Percentiles rank a stretch among this genome's conserved stretches.
Evolutionary conservation across 1,284 basidiomycete genomes (phyloP).

Genomic region (Sutorius eximius): DNA sequence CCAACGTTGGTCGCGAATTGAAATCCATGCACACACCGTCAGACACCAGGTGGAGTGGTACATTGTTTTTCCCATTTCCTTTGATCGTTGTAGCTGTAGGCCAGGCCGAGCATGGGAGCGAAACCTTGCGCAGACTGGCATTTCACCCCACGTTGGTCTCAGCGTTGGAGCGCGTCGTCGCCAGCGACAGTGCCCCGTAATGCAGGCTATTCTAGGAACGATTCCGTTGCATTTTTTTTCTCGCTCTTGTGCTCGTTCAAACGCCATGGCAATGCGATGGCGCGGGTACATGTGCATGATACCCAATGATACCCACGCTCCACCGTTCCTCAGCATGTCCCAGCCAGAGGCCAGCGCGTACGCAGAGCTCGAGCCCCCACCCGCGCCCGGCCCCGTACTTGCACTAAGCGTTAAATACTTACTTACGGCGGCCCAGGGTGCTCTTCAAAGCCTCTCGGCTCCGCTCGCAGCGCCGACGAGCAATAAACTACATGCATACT

Average conservation of each 20-base stretch:
- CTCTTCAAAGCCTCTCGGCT: too few species aligned
- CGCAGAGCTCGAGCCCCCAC: too few species aligned
- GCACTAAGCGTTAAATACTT: too few species aligned
- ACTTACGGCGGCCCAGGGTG: too few species aligned
- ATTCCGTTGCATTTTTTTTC: slow-evolving; percentile 4
- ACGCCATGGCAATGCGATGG: neutral
- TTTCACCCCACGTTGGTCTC: neutral
- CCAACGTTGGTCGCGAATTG: neutral
- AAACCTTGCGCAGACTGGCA: neutral
- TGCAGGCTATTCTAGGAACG: neutral
- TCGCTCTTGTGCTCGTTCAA: neutral
- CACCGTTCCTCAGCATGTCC: neutral
- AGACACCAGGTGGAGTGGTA: neutral
- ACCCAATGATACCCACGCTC: neutral
- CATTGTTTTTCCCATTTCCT: neutral
- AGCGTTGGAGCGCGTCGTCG: neutral
- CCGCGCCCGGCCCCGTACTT: too few species aligned
- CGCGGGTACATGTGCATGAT: neutral
- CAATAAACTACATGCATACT: too few species aligned
- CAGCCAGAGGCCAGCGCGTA: too few species aligned
- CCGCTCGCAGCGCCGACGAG: too few species aligned
- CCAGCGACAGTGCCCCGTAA: neutral
- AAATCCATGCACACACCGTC: neutral
- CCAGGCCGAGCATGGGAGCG: neutral
- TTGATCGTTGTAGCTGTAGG: neutral